These are phyloP conservation scores for Heritiera littoralis DNA, from an alignment of 345 rosid genomes.

Conservation along the genomic window DNA sequence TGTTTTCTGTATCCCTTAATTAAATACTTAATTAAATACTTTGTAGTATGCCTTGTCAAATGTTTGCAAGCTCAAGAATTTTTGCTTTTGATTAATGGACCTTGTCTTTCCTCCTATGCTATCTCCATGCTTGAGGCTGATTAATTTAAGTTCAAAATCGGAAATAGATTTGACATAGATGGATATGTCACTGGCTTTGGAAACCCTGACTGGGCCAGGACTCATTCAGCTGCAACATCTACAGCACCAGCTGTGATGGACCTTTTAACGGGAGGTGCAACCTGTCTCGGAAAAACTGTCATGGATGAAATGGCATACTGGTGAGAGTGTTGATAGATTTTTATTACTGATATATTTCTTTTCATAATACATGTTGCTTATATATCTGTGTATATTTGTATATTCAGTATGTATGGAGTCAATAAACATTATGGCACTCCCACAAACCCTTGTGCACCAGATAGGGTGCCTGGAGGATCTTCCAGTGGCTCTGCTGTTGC, in stretches of 20 bases:
- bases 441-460: conserved; percentile 69
- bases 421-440: conserved; percentile 91
- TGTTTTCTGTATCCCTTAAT: too few species aligned
- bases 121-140: background rate
- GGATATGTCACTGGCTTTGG: conserved; percentile 89
- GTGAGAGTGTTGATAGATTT: conserved; percentile 31
- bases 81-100: background rate
- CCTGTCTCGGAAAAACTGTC: conserved; percentile 64
- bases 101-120: background rate
- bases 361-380: background rate
- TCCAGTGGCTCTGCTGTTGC: conserved; percentile 99
- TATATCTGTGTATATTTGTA: background rate
- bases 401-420: conserved; percentile 74
- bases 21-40: too few species aligned
- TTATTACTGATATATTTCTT: background rate
- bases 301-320: conserved; percentile 99
- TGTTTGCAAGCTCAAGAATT: background rate
- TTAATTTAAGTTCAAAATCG: conserved; percentile 11
- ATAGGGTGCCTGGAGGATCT: conserved; percentile 88
- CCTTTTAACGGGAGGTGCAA: conserved; percentile 69
- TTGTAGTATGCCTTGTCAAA: conserved; percentile 8
- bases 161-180: conserved; percentile 72
- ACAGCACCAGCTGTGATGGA: conserved; percentile 72
- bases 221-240: conserved; percentile 67
- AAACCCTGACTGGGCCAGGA: conserved; percentile 89